These are phyloP conservation scores for Pilaira anomala DNA, from an alignment of 192 early-diverging fungal species.

Conservation along the genomic window DNA sequence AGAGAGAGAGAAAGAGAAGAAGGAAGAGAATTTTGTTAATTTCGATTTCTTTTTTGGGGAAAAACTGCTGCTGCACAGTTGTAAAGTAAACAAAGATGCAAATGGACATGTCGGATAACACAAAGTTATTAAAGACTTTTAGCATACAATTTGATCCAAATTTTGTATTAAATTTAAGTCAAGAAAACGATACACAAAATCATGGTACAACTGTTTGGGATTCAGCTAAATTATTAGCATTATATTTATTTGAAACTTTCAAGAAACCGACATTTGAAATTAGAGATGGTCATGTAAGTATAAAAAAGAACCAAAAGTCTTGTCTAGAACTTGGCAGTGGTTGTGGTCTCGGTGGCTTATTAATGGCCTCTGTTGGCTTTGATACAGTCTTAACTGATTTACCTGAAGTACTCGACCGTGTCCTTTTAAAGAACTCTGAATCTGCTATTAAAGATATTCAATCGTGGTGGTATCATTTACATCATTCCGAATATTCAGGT, in stretches of 20 bases:
- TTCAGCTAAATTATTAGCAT: slow-evolving; percentile 19
- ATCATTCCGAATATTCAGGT: not conserved
- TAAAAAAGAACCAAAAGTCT: not conserved
- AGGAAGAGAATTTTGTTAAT: too few species aligned
- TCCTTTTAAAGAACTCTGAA: slow-evolving; percentile 20
- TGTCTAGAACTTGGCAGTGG: slow-evolving; percentile 38
- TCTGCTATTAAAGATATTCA: slow-evolving; percentile 12
- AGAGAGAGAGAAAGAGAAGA: too few species aligned
- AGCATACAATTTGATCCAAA: slow-evolving; percentile 1
- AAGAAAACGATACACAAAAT: slow-evolving; percentile 30
- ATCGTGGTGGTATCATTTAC: slow-evolving; percentile 22
- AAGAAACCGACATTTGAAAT: slow-evolving; percentile 12
- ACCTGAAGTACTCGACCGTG: slow-evolving; percentile 20
- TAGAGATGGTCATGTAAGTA: not conserved
- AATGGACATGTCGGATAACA: not conserved
- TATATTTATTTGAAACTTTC: slow-evolving; percentile 18
- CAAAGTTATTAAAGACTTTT: slow-evolving; percentile 9
- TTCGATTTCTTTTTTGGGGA: too few species aligned
- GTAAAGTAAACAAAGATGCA: not conserved
- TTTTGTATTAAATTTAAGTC: slow-evolving; percentile 16
- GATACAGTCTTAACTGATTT: slow-evolving; percentile 31
- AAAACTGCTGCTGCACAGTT: too few species aligned
- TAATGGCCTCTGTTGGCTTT: slow-evolving; percentile 30
- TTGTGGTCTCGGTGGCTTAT: slow-evolving; percentile 31
- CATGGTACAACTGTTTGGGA: slow-evolving; percentile 40